A percentile compares a stretch with the other conserved stretches of the same genome.
phyloP scores from a whole-genome alignment of 2,329 filamentous ascomycete species.

The Ophiostoma novo-ulmi region DNA sequence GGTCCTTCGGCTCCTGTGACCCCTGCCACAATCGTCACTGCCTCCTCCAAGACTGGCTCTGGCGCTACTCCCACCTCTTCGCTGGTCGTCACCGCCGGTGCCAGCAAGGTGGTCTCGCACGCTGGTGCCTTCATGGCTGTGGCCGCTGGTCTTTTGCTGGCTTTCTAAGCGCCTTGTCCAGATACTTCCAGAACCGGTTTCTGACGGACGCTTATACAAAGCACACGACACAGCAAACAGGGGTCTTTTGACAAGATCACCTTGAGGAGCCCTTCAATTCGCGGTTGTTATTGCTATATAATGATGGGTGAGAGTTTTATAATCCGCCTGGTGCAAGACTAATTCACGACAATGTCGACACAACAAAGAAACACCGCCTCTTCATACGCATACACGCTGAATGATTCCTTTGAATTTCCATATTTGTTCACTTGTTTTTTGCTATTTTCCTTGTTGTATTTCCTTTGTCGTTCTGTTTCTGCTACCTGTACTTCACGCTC shows the following conservation, averaged over 20 bases:
- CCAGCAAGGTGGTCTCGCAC: conserved; percentile 12
- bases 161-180: conserved; percentile 17
- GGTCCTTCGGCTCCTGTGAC: not conserved
- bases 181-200: not conserved
- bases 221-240: not conserved
- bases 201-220: not conserved
- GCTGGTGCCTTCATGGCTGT: conserved; percentile 16
- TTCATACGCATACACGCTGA: not conserved
- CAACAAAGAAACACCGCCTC: conserved; percentile 7
- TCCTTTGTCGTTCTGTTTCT: not conserved
- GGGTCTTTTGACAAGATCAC: conserved; percentile 6
- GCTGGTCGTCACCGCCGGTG: conserved; percentile 25
- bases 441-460: not conserved
- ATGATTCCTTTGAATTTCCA: conserved; percentile 5
- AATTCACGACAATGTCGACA: conserved; percentile 9
- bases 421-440: not conserved
- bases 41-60: not conserved
- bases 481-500: not conserved
- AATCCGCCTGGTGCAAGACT: conserved; percentile 6
- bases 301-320: not conserved
- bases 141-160: conserved; percentile 20
- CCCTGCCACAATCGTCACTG: not conserved
- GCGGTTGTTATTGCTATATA: conserved; percentile 7
- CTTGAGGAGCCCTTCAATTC: not conserved
- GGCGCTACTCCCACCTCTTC: not conserved